Conservation (phyloP, 2,329 filamentous ascomycete species). For the Aspergillus vadensis region DNA sequence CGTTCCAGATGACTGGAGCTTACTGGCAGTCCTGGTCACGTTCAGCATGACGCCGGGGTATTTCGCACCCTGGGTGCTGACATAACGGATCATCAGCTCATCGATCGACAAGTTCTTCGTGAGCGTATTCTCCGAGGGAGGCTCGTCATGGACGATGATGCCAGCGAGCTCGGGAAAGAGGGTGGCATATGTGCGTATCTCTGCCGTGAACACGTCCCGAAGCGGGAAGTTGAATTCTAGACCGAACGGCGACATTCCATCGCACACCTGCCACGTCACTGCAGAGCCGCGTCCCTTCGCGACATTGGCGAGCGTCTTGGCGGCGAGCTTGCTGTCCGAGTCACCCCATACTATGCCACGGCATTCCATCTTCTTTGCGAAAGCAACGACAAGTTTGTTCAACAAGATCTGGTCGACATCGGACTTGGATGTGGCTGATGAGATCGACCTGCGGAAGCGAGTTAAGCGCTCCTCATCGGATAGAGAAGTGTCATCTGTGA, state of each 20-base stretch:
- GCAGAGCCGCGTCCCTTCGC: slow-evolving; percentile 87
- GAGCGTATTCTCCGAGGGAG: slow-evolving; percentile 38
- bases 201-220: slow-evolving; percentile 80
- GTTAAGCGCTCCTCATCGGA: slow-evolving; percentile 53
- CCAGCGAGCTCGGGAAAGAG: slow-evolving; percentile 54
- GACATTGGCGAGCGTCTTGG: slow-evolving; percentile 80
- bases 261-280: slow-evolving; percentile 77
- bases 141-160: slow-evolving; percentile 49
- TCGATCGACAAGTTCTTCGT: slow-evolving; percentile 76
- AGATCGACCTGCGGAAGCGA: slow-evolving; percentile 60
- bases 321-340: slow-evolving; percentile 84
- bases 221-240: slow-evolving; percentile 74
- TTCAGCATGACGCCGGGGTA: slow-evolving; percentile 94
- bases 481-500: slow-evolving; percentile 30
- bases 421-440: slow-evolving; percentile 72
- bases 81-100: slow-evolving; percentile 85
- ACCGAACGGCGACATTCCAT: slow-evolving; percentile 65
- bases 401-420: slow-evolving; percentile 74
- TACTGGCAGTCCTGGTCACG: slow-evolving; percentile 87
- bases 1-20: slow-evolving; percentile 58
- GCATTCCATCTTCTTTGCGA: slow-evolving; percentile 62
- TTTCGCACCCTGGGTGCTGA: slow-evolving; percentile 78
- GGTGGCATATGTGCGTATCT: slow-evolving; percentile 68
- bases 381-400: slow-evolving; percentile 68
- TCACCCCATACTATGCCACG: slow-evolving; percentile 78